phyloP scores from a whole-genome alignment of 2,329 filamentous ascomycete species.

The Aschersonia sp. region DNA sequence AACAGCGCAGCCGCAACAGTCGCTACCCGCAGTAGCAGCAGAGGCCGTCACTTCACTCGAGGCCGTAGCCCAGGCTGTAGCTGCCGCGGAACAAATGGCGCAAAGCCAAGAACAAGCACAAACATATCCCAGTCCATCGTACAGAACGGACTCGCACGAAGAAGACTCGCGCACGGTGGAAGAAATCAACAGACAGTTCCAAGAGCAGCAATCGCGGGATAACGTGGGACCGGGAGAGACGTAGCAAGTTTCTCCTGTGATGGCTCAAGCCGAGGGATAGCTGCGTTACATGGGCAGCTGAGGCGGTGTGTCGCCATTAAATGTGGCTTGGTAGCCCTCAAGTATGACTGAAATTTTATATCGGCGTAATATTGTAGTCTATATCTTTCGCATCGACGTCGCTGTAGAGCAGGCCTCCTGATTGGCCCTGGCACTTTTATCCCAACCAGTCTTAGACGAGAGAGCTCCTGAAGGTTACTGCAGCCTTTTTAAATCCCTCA shows the following conservation, averaged over 20 bases:
- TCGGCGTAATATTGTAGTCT: too few species aligned
- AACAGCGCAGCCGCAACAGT: constrained; percentile 9
- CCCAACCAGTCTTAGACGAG: too few species aligned
- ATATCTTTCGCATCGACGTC: too few species aligned
- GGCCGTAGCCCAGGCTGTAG: constrained; percentile 35
- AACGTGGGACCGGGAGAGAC: background rate
- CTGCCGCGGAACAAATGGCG: constrained; percentile 24
- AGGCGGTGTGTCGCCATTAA: too few species aligned
- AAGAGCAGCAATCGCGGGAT: constrained; percentile 23
- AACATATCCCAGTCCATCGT: constrained; percentile 13
- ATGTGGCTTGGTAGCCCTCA: too few species aligned
- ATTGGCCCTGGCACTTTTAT: too few species aligned
- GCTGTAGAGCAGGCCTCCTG: too few species aligned
- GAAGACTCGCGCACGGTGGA: constrained; percentile 34
- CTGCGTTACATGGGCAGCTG: too few species aligned
- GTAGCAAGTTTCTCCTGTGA: background rate
- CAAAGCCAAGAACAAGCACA: constrained; percentile 8
- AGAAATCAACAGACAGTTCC: constrained; percentile 40
- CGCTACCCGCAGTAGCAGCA: constrained; percentile 9
- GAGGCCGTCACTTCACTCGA: constrained; percentile 25
- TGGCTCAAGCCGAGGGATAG: too few species aligned
- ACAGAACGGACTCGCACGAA: constrained; percentile 22
- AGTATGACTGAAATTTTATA: too few species aligned
- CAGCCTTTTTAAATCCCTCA: too few species aligned
- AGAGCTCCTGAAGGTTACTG: too few species aligned